phyloP scores from a whole-genome alignment of 176 grass and related monocot genomes.

The maize (Zea mays) region Zm-B73-REFERENCE-NAM-5.0 NC_050103.1:144217501-144218000 shows the following conservation, averaged over 20 bases:
- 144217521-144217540: neutral
- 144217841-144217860: constrained; percentile 97
- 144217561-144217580: neutral
- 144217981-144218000: constrained; percentile 60
- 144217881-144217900: constrained; percentile 78
- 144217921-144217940: constrained; percentile 77
- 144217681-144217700: neutral
- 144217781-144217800: constrained; percentile 59
- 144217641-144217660: neutral
- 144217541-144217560: neutral
- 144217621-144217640: neutral
- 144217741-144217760: constrained; percentile 30
- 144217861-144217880: constrained; percentile 91
- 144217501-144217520: neutral
- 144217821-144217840: constrained; percentile 97
- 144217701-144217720: constrained; percentile 29
- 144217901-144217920: constrained; percentile 78
- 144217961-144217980: constrained; percentile 50
- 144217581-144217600: neutral
- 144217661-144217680: neutral
- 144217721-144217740: neutral
- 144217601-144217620: neutral
- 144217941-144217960: constrained; percentile 67
- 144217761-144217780: constrained; percentile 25
- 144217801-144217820: constrained; percentile 91